Evolutionary conservation across 768 basidiomycete species (phyloP).

Genomic region (Epithele typhae): DNA sequence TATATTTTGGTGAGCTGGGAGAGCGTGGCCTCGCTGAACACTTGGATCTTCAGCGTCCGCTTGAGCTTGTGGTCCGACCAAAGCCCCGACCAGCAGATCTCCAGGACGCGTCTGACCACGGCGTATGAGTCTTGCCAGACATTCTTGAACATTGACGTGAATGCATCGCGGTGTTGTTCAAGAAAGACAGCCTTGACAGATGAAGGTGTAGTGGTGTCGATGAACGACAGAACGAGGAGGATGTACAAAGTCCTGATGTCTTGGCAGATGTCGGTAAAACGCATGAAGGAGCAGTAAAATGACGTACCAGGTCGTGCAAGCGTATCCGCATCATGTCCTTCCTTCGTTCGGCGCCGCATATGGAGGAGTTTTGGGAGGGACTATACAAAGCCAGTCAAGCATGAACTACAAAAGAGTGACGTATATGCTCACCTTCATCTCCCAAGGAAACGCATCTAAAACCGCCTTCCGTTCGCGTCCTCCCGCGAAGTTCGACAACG

Average conservation of each 20-base stretch:
- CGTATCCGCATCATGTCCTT: constrained; percentile 32
- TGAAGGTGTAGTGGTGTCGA: constrained; percentile 43
- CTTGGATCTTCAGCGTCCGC: constrained; percentile 61
- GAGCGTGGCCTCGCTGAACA: constrained; percentile 67
- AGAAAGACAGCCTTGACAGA: constrained; percentile 61
- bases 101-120: constrained; percentile 60
- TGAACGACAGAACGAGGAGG: constrained; percentile 69
- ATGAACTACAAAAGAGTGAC: background rate
- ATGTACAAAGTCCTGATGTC: constrained; percentile 81
- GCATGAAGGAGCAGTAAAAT: background rate
- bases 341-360: constrained; percentile 63
- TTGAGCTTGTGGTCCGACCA: constrained; percentile 74
- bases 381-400: constrained; percentile 29
- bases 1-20: constrained; percentile 74
- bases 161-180: constrained; percentile 63
- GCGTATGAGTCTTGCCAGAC: constrained; percentile 60
- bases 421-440: constrained; percentile 51
- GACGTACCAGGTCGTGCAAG: constrained; percentile 56
- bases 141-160: constrained; percentile 71
- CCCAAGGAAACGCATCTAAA: constrained; percentile 74
- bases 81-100: constrained; percentile 71
- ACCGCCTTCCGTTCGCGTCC: constrained; percentile 60
- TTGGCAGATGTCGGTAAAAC: constrained; percentile 20
- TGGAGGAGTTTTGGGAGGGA: constrained; percentile 60
- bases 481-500: constrained; percentile 58